phyloP scores from a whole-genome alignment of 768 basidiomycete genomes.

The Astraeus odoratus region DNA sequence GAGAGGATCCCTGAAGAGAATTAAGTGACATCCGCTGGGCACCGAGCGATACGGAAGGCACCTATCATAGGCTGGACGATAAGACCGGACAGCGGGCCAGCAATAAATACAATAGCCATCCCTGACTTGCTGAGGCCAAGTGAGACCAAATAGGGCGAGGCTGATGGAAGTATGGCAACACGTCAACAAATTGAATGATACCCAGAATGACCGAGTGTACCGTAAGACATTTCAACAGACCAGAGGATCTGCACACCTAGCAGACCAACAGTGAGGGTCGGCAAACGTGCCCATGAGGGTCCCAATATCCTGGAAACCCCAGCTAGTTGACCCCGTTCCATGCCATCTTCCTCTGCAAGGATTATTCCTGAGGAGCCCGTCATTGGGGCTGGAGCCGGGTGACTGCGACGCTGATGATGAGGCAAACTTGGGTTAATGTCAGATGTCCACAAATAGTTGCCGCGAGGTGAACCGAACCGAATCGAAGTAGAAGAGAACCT shows the following conservation, averaged over 20 bases:
- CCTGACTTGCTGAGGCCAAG: conserved; percentile 80
- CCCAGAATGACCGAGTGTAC: conserved; percentile 18
- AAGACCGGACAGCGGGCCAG: conserved; percentile 85
- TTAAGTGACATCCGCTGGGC: not conserved
- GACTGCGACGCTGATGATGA: no score
- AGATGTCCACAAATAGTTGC: no score
- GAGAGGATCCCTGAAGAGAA: conserved; percentile 50
- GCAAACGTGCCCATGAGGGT: conserved; percentile 60
- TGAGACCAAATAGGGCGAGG: conserved; percentile 85
- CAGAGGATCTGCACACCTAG: conserved; percentile 86
- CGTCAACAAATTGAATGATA: not conserved
- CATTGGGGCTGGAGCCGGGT: no score
- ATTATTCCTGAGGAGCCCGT: conserved; percentile 46
- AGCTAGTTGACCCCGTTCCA: conserved; percentile 33
- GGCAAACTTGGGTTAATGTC: no score
- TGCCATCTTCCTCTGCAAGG: conserved; percentile 36
- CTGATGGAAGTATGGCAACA: conserved; percentile 25
- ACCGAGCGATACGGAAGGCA: conserved; percentile 10
- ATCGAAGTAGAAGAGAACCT: no score
- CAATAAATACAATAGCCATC: conserved; percentile 89
- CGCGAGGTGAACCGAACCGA: no score
- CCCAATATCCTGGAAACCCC: conserved; percentile 59
- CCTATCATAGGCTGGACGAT: conserved; percentile 90
- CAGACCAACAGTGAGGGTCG: conserved; percentile 69
- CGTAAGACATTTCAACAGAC: conserved; percentile 94